Conservation (phyloP, 768 basidiomycete species). For the Calocybe indica region DNA sequence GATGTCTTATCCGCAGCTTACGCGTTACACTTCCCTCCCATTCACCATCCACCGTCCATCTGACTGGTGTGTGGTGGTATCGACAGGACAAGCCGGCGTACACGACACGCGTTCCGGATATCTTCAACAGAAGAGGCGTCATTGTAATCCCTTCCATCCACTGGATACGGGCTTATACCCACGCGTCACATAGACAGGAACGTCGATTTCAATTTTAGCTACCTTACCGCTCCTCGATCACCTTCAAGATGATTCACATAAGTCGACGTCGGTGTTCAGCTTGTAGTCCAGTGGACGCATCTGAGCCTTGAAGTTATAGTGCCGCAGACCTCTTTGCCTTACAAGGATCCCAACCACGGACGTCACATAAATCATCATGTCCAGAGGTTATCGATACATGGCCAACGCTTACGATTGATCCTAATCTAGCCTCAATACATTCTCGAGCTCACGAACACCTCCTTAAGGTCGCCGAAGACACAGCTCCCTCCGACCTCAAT, state of each 20-base stretch:
- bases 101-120: constrained; percentile 56
- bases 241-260: constrained; percentile 60
- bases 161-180: background rate
- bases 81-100: constrained; percentile 34
- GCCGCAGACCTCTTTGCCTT: constrained; percentile 80
- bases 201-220: constrained; percentile 66
- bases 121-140: constrained; percentile 61
- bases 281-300: background rate
- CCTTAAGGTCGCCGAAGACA: constrained; percentile 29
- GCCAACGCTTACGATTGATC: constrained; percentile 59
- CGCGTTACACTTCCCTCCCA: constrained; percentile 21
- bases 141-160: constrained; percentile 40
- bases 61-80: constrained; percentile 75
- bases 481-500: constrained; percentile 49
- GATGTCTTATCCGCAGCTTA: constrained; percentile 46
- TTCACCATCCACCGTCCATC: constrained; percentile 12
- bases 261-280: constrained; percentile 48
- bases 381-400: constrained; percentile 62
- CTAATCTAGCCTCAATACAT: constrained; percentile 55
- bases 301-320: constrained; percentile 30
- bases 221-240: constrained; percentile 67
- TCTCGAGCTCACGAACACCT: constrained; percentile 26
- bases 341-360: constrained; percentile 57
- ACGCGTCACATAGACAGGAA: constrained; percentile 56
- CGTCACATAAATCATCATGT: constrained; percentile 33